Evolutionary conservation across 2,329 filamentous ascomycete genomes (phyloP).

Genomic region (Daldinia sp.): DNA sequence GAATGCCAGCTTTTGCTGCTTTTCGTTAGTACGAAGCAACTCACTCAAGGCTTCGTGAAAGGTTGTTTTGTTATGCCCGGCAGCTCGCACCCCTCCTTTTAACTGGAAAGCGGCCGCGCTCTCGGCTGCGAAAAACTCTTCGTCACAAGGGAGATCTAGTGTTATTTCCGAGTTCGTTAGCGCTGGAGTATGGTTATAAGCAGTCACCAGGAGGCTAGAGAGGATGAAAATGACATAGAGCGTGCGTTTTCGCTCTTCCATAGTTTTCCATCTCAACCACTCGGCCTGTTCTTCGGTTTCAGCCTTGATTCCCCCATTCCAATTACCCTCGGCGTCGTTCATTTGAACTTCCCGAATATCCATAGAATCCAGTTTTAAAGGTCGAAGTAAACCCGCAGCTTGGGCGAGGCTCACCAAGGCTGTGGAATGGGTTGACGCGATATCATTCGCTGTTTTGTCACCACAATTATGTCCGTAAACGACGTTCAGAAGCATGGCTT

Average conservation of each 20-base stretch:
- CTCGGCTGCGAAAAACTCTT: slow-evolving; percentile 87
- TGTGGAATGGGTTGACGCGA: slow-evolving; percentile 90
- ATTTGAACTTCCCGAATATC: slow-evolving; percentile 65
- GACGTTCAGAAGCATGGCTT: slow-evolving; percentile 95
- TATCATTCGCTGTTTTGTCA: slow-evolving; percentile 89
- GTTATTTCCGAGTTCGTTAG: slow-evolving; percentile 94
- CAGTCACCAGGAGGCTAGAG: slow-evolving; percentile 88
- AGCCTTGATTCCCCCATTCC: slow-evolving; percentile 53
- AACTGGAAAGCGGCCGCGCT: slow-evolving; percentile 82
- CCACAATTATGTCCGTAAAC: slow-evolving; percentile 95
- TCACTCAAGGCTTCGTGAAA: slow-evolving; percentile 86
- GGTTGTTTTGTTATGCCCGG: slow-evolving; percentile 74
- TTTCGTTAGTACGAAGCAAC: slow-evolving; percentile 78
- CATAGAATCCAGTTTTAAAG: slow-evolving; percentile 54
- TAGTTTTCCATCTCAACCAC: slow-evolving; percentile 88
- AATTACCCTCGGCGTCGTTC: slow-evolving; percentile 59
- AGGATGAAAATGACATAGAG: slow-evolving; percentile 90
- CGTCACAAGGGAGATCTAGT: slow-evolving; percentile 89
- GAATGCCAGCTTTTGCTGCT: slow-evolving; percentile 62
- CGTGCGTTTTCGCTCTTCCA: slow-evolving; percentile 91
- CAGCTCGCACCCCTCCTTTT: slow-evolving; percentile 74
- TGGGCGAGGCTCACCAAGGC: slow-evolving; percentile 90
- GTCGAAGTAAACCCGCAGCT: slow-evolving; percentile 76
- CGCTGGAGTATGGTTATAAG: slow-evolving; percentile 90
- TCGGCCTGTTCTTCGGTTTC: slow-evolving; percentile 70